These are phyloP conservation scores for Pseudozyma tsukubaensis DNA, from an alignment of 1,284 basidiomycete species.

Conservation along the genomic window DNA sequence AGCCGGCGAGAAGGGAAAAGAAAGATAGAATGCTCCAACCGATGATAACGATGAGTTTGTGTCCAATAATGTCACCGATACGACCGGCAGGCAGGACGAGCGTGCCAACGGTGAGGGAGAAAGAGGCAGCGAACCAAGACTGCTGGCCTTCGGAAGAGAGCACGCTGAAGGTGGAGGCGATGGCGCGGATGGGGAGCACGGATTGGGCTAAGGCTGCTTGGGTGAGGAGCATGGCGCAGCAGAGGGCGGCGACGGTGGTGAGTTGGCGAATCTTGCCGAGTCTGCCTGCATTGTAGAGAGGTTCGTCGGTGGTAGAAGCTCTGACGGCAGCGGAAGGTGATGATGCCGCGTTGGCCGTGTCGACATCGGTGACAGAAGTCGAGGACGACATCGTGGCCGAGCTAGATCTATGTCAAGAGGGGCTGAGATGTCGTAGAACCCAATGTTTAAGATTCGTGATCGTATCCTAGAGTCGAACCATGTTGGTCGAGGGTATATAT, in stretches of 20 bases:
- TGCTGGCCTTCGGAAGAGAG: constrained; percentile 24
- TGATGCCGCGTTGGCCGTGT: neutral
- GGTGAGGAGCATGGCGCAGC: constrained; percentile 48
- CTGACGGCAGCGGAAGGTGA: neutral
- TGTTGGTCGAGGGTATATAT: constrained; percentile 5
- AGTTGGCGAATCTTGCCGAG: constrained; percentile 35
- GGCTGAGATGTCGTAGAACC: neutral
- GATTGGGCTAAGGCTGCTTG: constrained; percentile 45
- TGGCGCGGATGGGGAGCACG: constrained; percentile 28
- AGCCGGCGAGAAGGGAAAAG: constrained; percentile 47
- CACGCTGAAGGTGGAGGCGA: constrained; percentile 38
- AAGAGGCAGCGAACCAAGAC: constrained; percentile 57
- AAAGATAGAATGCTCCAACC: constrained; percentile 43
- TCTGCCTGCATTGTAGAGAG: constrained; percentile 30
- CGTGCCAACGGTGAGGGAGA: constrained; percentile 56
- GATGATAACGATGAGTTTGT: constrained; percentile 45
- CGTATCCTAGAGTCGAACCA: too few species aligned
- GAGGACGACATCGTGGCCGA: constrained; percentile 5
- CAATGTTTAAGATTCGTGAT: too few species aligned
- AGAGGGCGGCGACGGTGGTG: constrained; percentile 28
- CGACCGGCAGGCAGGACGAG: constrained; percentile 58
- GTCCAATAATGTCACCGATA: constrained; percentile 54
- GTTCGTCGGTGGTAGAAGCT: neutral
- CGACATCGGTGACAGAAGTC: constrained; percentile 4
- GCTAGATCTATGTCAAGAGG: neutral